Percentiles rank a stretch among this genome's conserved stretches.
Conservation (phyloP, 2,329 filamentous ascomycete genomes). For the Alternaria novae-zelandiae region DNA sequence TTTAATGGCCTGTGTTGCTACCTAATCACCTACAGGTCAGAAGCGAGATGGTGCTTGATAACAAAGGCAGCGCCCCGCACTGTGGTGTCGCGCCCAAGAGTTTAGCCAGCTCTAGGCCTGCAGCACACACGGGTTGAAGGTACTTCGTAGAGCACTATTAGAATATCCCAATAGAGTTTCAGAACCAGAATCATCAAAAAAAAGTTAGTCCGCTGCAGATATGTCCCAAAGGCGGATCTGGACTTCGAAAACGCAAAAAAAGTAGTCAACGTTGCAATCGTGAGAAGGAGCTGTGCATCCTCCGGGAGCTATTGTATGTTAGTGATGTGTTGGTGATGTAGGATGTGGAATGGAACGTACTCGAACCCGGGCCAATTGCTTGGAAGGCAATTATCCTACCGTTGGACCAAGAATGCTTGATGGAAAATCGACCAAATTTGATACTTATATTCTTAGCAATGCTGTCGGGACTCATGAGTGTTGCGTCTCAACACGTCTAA, state of each 20-base stretch:
- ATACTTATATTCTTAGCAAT: background rate
- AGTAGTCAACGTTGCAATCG: constrained; percentile 13
- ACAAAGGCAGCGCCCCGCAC: constrained; percentile 4
- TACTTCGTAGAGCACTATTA: background rate
- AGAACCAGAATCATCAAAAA: background rate
- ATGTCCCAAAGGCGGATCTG: background rate
- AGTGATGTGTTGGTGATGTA: background rate
- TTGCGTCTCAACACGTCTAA: background rate
- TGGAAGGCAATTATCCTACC: constrained; percentile 33
- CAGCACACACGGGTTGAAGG: background rate
- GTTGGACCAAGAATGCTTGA: constrained; percentile 25
- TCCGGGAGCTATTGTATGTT: constrained; percentile 12
- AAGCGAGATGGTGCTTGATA: background rate
- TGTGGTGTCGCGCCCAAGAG: background rate
- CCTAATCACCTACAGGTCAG: background rate
- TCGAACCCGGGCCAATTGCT: constrained; percentile 31
- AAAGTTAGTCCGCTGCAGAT: background rate
- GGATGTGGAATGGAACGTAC: background rate
- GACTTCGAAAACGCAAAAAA: background rate
- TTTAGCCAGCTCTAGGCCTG: background rate
- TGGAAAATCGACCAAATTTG: background rate
- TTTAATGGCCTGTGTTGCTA: background rate
- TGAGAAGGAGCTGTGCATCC: constrained; percentile 27
- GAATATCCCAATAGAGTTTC: background rate
- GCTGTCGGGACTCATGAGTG: background rate